Conservation (phyloP, 148 eudicot species). For the Pouteria glomerata region DNA sequence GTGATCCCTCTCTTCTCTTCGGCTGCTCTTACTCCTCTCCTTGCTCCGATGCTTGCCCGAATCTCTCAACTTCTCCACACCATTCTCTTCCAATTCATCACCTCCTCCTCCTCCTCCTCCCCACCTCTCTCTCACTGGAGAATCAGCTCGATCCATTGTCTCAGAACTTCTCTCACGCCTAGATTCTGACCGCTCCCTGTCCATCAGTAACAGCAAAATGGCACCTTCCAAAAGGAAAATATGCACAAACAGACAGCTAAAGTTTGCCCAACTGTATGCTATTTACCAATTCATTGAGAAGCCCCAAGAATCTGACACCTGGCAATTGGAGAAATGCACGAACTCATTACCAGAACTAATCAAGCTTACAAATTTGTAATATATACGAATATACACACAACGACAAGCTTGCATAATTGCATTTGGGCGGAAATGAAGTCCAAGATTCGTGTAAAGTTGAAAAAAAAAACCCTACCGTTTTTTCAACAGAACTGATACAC, state of each 20-base stretch:
- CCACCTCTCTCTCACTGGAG: constrained; percentile 39
- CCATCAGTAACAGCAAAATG: constrained; percentile 1
- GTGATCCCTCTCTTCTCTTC: constrained; percentile 69
- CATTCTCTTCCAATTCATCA: constrained; percentile 43
- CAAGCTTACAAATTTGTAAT: too few species aligned
- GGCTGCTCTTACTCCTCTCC: constrained; percentile 62
- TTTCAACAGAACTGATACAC: too few species aligned
- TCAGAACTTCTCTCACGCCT: constrained; percentile 44
- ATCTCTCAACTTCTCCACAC: constrained; percentile 37
- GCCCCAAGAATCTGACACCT: not conserved
- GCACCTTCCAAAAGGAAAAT: not conserved
- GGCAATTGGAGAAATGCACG: not conserved
- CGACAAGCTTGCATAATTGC: too few species aligned
- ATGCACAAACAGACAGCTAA: not conserved
- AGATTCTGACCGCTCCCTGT: constrained; percentile 22
- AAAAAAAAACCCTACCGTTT: too few species aligned
- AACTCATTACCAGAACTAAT: too few species aligned
- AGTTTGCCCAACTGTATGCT: not conserved
- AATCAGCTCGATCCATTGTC: constrained; percentile 35
- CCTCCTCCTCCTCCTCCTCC: constrained; percentile 32
- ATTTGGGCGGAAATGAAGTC: too few species aligned
- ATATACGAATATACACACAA: too few species aligned
- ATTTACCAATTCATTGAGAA: not conserved
- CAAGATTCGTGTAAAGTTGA: too few species aligned
- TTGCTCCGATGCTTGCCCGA: constrained; percentile 54